Evolutionary conservation across 2,329 filamentous ascomycete genomes (phyloP).

Genomic region (Teratosphaeriaceae sp.): DNA sequence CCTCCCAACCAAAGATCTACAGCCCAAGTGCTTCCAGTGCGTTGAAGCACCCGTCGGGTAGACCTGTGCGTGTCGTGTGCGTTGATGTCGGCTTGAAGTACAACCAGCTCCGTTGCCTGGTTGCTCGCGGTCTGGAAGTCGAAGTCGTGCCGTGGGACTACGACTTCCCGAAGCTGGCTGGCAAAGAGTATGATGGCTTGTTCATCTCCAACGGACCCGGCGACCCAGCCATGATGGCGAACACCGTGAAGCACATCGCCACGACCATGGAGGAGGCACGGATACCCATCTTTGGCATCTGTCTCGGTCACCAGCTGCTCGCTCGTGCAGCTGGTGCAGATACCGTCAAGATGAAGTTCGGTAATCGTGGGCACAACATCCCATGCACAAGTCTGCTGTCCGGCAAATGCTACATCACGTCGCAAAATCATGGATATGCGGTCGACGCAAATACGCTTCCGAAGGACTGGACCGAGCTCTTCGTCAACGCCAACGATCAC

Average conservation of each 20-base stretch:
- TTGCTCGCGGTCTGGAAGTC: slow-evolving; percentile 87
- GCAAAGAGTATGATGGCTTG: slow-evolving; percentile 85
- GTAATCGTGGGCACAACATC: slow-evolving; percentile 97
- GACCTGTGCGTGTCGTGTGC: slow-evolving; percentile 79
- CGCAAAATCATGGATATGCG: slow-evolving; percentile 95
- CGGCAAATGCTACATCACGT: slow-evolving; percentile 97
- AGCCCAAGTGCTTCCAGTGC: slow-evolving; percentile 63
- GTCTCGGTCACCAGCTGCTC: slow-evolving; percentile 87
- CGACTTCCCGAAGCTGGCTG: slow-evolving; percentile 70
- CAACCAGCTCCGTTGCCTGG: slow-evolving; percentile 91
- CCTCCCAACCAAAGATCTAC: slow-evolving; percentile 79
- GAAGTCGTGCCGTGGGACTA: slow-evolving; percentile 95
- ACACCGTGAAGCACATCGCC: slow-evolving; percentile 73
- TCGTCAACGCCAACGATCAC: slow-evolving; percentile 96
- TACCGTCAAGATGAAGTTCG: slow-evolving; percentile 97
- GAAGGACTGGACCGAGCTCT: slow-evolving; percentile 82
- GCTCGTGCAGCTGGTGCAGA: slow-evolving; percentile 78
- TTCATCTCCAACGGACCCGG: slow-evolving; percentile 98
- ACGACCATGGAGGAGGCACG: slow-evolving; percentile 69
- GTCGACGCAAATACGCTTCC: slow-evolving; percentile 75
- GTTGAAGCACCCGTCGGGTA: slow-evolving; percentile 81
- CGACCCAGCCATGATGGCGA: slow-evolving; percentile 78
- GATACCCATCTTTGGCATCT: slow-evolving; percentile 92
- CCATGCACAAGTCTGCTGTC: slow-evolving; percentile 94
- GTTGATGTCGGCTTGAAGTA: slow-evolving; percentile 98